Base-by-base conservation (phyloP, 1,284 basidiomycete species). In the Boletus subluridellus region DNA sequence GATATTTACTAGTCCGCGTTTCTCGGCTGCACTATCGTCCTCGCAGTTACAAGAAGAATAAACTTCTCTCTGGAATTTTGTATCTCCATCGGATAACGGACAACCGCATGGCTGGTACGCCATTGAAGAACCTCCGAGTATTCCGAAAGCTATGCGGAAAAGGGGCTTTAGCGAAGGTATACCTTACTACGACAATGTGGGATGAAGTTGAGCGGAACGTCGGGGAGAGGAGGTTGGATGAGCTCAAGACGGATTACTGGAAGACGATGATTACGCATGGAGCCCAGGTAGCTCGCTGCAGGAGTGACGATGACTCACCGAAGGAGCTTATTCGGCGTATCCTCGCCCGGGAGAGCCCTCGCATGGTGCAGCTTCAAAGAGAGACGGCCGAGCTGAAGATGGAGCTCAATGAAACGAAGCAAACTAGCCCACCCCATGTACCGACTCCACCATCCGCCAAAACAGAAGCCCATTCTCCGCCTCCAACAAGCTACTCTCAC, bases 41-140 rank as follows among this genome's bases (percentile, higher is more conserved):
- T 44, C 15, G 35, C 17, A 80, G 77, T 35, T 73, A 77, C 55
- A 60, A 71, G 38, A 62, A 68, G 21, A 66, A 68, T 49, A 58
- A 55, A 26, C 52, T 68, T 32, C 66, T 82, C 5, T 71, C 74
- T n/a, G 80, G 78, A 0, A 70, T 82, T 47, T 69, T 83, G 21
- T 83, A 82, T 64, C 66, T 81, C 60, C 80, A 82, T 58, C 74
- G 77, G 5, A 82, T 82, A 58, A 73, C 77, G 8, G 79, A 81
- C 64, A 71, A 71, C 60, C 73, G 78, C 12, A 71, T 82, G 57
- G 74, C 74, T 1, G 77, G 78, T 14, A 74, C 76, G 30, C 75
- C 77, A 3, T 60, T 70, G 11, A 74, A 74, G 32, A 80, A 77
- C 60, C 76, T 80, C n/a, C 54, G 46, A 12, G 8, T 38, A 10